phyloP scores from a whole-genome alignment of 2,329 filamentous ascomycete genomes.

The Botrytis squamosa region DNA sequence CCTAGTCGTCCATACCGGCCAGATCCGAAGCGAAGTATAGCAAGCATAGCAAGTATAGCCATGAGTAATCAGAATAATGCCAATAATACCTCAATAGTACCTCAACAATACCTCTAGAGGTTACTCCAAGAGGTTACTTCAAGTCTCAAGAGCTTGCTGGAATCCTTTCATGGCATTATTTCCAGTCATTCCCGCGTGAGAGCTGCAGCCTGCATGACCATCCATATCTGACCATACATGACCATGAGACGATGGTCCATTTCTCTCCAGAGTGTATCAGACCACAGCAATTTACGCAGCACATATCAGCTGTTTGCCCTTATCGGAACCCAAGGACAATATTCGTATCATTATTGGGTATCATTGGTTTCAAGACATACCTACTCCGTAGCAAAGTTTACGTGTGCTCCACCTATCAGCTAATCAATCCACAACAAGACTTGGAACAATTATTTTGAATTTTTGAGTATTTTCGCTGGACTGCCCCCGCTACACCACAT shows the following conservation, averaged over 20 bases:
- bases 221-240: background rate
- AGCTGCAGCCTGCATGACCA: background rate
- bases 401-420: background rate
- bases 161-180: background rate
- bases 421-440: background rate
- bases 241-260: background rate
- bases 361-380: slow-evolving; percentile 4
- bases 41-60: background rate
- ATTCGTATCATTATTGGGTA: slow-evolving; percentile 6
- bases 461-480: background rate
- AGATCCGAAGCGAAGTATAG: background rate
- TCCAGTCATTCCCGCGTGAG: background rate
- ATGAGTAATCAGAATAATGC: background rate
- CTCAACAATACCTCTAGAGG: background rate
- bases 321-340: background rate
- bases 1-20: background rate
- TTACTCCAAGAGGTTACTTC: no score
- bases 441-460: background rate
- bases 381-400: background rate
- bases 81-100: background rate
- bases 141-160: no score
- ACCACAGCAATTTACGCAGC: background rate
- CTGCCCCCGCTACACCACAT: background rate
- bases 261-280: background rate
- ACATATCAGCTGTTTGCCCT: background rate